phyloP scores from a whole-genome alignment of 2,329 filamentous ascomycete species.

The Torrubiella hemipterigena region DNA sequence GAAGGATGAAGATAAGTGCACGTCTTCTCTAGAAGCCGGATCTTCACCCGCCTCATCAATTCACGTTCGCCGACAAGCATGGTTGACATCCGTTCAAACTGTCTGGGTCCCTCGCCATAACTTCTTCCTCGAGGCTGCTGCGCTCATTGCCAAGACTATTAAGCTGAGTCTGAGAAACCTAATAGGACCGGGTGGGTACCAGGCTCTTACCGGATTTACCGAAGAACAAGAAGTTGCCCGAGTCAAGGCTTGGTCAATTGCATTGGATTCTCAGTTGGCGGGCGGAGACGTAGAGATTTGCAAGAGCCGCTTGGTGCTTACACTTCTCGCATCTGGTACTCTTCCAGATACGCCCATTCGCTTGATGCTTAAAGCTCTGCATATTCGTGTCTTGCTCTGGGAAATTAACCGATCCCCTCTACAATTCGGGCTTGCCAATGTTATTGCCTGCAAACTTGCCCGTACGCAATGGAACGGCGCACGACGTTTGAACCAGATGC shows the following conservation, averaged over 20 bases:
- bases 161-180: slow-evolving; percentile 72
- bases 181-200: slow-evolving; percentile 66
- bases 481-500: slow-evolving; percentile 45
- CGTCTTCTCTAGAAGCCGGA: slow-evolving; percentile 34
- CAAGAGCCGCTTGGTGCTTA: slow-evolving; percentile 74
- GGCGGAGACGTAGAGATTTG: slow-evolving; percentile 85
- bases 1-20: slow-evolving; percentile 42
- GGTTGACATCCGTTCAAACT: slow-evolving; percentile 86
- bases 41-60: slow-evolving; percentile 73
- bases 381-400: slow-evolving; percentile 84
- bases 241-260: slow-evolving; percentile 86
- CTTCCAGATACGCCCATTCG: slow-evolving; percentile 71
- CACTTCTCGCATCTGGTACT: slow-evolving; percentile 77
- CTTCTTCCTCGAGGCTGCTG: slow-evolving; percentile 74
- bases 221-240: slow-evolving; percentile 77
- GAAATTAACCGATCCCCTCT: slow-evolving; percentile 56
- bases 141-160: slow-evolving; percentile 64
- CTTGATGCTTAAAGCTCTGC: slow-evolving; percentile 84
- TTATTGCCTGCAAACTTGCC: slow-evolving; percentile 61
- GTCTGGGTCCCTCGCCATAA: slow-evolving; percentile 84
- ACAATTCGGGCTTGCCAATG: slow-evolving; percentile 52
- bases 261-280: slow-evolving; percentile 82
- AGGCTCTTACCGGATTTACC: slow-evolving; percentile 66
- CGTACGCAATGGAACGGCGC: slow-evolving; percentile 73
- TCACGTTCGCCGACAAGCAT: slow-evolving; percentile 74